Percentiles rank a stretch among this genome's conserved stretches.
Evolutionary conservation across 345 rosid genomes (phyloP).

Genomic region (Gynandropsis gynandra): DNA sequence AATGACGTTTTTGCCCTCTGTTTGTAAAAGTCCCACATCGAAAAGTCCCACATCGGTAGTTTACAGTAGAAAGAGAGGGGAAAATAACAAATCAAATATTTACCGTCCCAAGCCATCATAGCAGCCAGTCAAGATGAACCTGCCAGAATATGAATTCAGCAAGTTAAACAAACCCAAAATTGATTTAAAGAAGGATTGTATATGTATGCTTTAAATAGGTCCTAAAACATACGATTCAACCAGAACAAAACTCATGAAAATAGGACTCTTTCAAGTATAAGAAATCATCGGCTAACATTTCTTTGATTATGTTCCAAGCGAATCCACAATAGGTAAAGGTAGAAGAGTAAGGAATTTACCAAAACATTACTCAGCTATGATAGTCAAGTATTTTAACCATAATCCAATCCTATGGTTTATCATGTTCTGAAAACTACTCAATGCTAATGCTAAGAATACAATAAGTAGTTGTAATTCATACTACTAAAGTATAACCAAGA

Average conservation of each 20-base stretch:
- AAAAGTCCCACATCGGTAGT: no score
- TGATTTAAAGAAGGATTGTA: background rate
- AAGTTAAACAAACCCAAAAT: constrained; percentile 4
- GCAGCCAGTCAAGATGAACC: constrained; percentile 86
- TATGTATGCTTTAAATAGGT: background rate
- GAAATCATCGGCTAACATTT: no score
- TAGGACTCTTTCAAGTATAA: no score
- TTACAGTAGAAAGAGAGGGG: no score
- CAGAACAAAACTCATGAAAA: no score
- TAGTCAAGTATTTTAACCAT: background rate
- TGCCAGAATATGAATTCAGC: constrained; percentile 36
- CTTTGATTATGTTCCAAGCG: no score
- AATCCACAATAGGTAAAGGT: no score
- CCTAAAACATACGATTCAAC: background rate
- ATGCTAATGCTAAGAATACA: background rate
- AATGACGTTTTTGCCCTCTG: no score
- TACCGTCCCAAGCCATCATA: constrained; percentile 83
- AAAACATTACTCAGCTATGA: background rate
- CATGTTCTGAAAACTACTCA: background rate
- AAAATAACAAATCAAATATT: background rate
- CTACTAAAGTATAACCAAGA: background rate
- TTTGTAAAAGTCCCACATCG: no score
- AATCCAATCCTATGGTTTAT: background rate
- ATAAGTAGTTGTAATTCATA: background rate
- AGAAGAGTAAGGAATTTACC: background rate